phyloP scores from a whole-genome alignment of 192 early-diverging fungal species.

The Podila horticola region DNA sequence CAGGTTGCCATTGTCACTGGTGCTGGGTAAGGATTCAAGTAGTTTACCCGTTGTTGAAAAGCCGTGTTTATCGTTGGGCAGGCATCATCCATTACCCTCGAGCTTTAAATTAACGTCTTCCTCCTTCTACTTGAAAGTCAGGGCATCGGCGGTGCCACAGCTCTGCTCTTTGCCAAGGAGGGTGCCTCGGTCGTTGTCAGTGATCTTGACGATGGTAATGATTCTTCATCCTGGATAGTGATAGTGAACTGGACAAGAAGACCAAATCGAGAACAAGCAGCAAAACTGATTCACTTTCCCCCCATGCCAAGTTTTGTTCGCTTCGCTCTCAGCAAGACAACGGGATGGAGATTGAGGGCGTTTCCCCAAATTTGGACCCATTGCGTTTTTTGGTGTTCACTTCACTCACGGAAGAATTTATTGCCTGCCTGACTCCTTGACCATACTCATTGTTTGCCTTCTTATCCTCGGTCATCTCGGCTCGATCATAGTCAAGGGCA shows the following conservation, averaged over 20 bases:
- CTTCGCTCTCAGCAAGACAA: too few relatives aligned
- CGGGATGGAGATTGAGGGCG: too few relatives aligned
- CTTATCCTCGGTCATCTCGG: background rate
- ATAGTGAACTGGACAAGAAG: background rate
- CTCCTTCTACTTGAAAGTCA: slow-evolving; percentile 45
- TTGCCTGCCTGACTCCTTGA: too few relatives aligned
- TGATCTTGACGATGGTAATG: slow-evolving; percentile 79
- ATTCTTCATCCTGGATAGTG: background rate
- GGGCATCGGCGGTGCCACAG: slow-evolving; percentile 92
- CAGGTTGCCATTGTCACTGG: slow-evolving; percentile 75
- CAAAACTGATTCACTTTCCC: background rate
- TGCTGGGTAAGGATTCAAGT: slow-evolving; percentile 68
- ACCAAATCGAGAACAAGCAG: background rate
- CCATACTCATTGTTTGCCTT: background rate
- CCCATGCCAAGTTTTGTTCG: background rate
- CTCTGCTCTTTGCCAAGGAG: slow-evolving; percentile 85
- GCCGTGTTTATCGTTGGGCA: too few relatives aligned
- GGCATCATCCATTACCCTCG: too few relatives aligned
- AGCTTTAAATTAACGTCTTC: background rate
- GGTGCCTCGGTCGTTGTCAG: slow-evolving; percentile 95
- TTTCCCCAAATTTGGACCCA: too few relatives aligned
- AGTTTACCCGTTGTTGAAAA: too few relatives aligned
- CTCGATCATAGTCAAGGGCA: slow-evolving; percentile 59
- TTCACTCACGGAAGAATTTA: background rate
- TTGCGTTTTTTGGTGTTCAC: background rate